Conservation (phyloP, 2,329 filamentous ascomycete species). For the Orbilia quercus region DNA sequence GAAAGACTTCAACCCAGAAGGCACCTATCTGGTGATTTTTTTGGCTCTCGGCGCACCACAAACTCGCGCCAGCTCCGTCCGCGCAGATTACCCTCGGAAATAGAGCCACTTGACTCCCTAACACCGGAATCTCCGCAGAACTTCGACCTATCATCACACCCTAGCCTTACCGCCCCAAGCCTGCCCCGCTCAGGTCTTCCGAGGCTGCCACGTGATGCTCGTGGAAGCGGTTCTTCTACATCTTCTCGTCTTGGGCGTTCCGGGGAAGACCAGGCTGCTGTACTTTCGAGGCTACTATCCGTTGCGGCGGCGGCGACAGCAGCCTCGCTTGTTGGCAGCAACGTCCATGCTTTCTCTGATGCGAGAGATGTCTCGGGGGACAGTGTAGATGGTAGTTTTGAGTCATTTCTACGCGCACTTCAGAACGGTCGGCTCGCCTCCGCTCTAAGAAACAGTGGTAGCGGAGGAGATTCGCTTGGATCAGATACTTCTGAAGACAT, state of each 20-base stretch:
- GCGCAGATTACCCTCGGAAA: conserved; percentile 8
- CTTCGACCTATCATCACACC: not conserved
- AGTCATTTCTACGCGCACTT: conserved; percentile 60
- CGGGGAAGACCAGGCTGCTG: conserved; percentile 60
- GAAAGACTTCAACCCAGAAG: conserved; percentile 2
- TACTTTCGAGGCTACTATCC: conserved; percentile 60
- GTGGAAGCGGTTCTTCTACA: conserved; percentile 17
- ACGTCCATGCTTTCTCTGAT: conserved; percentile 59
- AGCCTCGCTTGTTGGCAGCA: conserved; percentile 60
- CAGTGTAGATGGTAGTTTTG: conserved; percentile 61
- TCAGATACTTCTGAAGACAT: conserved; percentile 57
- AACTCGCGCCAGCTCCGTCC: conserved; percentile 18
- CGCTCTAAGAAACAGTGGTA: conserved; percentile 60
- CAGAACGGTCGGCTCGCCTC: conserved; percentile 60
- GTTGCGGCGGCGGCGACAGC: conserved; percentile 60
- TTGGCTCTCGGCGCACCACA: conserved; percentile 5
- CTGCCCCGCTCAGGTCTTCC: conserved; percentile 9
- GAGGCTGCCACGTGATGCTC: conserved; percentile 23
- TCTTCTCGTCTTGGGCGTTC: conserved; percentile 49
- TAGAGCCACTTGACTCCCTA: not conserved
- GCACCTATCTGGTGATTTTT: conserved; percentile 11
- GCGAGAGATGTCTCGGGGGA: conserved; percentile 60
- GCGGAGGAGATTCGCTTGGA: conserved; percentile 49
- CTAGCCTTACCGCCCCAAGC: not conserved
- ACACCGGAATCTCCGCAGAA: conserved; percentile 8